These are phyloP conservation scores for Adansonia madagascariensis DNA, from an alignment of 441 rosid species.

Conservation along the genomic window DNA sequence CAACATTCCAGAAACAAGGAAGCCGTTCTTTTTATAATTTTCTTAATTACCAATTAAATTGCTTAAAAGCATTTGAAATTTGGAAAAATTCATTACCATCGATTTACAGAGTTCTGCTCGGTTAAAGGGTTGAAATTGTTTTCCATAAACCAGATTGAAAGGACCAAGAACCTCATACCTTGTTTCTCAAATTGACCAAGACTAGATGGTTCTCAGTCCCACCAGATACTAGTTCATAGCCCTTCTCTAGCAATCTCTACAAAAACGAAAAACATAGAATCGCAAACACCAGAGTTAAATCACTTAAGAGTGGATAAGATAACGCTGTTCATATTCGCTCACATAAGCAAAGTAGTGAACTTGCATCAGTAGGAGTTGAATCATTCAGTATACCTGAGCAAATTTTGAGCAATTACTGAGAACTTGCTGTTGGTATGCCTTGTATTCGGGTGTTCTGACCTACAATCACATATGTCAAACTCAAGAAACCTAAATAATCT, in stretches of 20 bases:
- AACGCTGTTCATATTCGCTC: conserved; percentile 18
- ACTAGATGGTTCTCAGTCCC: conserved; percentile 96
- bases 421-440: conserved; percentile 92
- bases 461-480: conserved; percentile 35
- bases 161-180: conserved; percentile 49
- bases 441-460: conserved; percentile 86
- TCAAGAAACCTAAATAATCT: not conserved
- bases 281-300: conserved; percentile 10
- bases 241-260: conserved; percentile 74
- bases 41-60: conserved; percentile 1
- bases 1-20: conserved; percentile 17
- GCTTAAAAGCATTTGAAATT: not conserved
- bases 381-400: conserved; percentile 60
- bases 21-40: conserved; percentile 21
- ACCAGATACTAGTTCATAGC: conserved; percentile 93
- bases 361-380: conserved; percentile 15
- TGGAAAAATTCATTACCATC: not conserved
- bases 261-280: conserved; percentile 24
- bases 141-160: conserved; percentile 15
- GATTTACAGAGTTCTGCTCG: not conserved
- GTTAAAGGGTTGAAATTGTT: not conserved
- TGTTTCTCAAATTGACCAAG: conserved; percentile 83
- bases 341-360: conserved; percentile 24
- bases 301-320: conserved; percentile 21
- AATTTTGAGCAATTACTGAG: conserved; percentile 77